These are phyloP conservation scores for Solanum etuberosum DNA, from an alignment of 257 asterid genomes.

Conservation along the genomic window DNA sequence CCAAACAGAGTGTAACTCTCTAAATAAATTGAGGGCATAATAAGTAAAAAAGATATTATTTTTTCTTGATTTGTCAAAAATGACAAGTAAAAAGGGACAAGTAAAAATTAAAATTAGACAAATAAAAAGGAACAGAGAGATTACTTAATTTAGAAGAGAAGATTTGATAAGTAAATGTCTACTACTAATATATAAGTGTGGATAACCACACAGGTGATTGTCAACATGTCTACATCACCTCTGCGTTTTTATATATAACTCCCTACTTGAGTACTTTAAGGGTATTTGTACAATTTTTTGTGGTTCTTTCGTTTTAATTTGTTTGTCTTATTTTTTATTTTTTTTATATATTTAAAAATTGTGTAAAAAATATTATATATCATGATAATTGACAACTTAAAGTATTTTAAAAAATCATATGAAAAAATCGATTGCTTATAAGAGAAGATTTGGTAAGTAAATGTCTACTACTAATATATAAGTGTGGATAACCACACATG, in stretches of 20 bases:
- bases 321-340: background rate
- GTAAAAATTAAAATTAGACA: background rate
- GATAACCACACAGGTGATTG: background rate
- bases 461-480: background rate
- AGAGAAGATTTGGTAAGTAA: background rate
- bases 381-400: background rate
- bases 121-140: background rate
- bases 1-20: background rate
- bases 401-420: background rate
- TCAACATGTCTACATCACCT: background rate
- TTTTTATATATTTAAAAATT: no score
- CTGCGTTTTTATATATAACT: no score
- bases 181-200: background rate
- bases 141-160: background rate
- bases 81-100: background rate
- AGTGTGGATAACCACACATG: no score
- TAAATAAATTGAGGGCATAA: background rate
- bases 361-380: no score
- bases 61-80: no score
- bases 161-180: background rate
- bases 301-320: background rate
- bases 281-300: background rate
- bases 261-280: background rate
- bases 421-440: background rate
- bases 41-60: no score